These are phyloP conservation scores for Wickerhamiella azyma DNA, from an alignment of 805 yeast species.

Conservation along the genomic window DNA sequence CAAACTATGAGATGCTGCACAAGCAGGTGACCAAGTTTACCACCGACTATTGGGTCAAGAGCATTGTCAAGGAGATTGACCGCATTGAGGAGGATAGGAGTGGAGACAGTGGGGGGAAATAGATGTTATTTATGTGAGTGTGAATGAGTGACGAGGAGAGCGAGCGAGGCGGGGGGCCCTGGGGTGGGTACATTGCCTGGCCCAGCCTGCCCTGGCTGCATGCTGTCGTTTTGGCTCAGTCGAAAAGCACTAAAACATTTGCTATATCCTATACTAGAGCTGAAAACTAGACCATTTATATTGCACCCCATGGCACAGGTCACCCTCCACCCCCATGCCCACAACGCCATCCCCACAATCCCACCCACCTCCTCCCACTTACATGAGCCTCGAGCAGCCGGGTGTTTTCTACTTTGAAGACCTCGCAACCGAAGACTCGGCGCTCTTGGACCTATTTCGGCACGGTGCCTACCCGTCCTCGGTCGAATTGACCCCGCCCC, in stretches of 20 bases:
- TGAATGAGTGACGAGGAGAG: no score
- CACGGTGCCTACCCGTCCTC: not conserved
- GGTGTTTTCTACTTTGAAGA: slow-evolving; percentile 6
- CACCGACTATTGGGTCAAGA: slow-evolving; percentile 94
- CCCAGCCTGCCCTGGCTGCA: no score
- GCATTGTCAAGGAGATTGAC: slow-evolving; percentile 71
- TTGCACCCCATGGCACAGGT: no score
- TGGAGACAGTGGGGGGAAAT: slow-evolving; percentile 12
- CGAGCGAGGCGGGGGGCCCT: no score
- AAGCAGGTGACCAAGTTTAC: slow-evolving; percentile 85
- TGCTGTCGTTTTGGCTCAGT: no score
- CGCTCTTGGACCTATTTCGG: not conserved
- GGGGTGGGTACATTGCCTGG: no score
- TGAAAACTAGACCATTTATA: no score
- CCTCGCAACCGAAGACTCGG: not conserved
- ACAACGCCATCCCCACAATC: no score
- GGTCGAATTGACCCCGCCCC: not conserved
- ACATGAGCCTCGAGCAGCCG: slow-evolving; percentile 6
- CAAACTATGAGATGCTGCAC: slow-evolving; percentile 74
- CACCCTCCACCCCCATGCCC: no score
- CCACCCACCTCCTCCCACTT: not conserved
- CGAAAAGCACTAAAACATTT: no score
- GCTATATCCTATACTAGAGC: no score
- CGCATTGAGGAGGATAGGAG: slow-evolving; percentile 17
- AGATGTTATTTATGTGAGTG: no score